phyloP scores from a whole-genome alignment of 2,329 filamentous ascomycete genomes.

The Pseudogymnoascus sp. region DNA sequence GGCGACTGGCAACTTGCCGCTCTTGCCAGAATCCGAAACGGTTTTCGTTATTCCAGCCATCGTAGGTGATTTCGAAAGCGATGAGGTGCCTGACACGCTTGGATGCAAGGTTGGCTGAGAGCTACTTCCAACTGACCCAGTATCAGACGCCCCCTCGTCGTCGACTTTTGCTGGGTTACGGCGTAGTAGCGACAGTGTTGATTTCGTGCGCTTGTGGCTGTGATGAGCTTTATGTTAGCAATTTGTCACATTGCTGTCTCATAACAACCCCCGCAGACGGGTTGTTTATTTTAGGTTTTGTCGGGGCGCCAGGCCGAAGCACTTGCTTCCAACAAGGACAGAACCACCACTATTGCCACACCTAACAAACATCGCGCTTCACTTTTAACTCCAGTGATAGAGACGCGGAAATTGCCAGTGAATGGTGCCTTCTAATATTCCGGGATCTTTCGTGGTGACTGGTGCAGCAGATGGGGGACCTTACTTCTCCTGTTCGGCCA shows the following conservation, averaged over 20 bases:
- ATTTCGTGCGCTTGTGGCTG: slow-evolving; percentile 44
- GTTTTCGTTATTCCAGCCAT: slow-evolving; percentile 22
- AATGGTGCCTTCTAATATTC: not conserved
- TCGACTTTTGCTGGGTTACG: slow-evolving; percentile 35
- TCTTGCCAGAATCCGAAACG: slow-evolving; percentile 14
- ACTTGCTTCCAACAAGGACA: slow-evolving; percentile 4
- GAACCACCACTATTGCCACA: not conserved
- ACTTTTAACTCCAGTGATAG: not conserved
- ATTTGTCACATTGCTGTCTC: not conserved
- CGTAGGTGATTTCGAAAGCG: slow-evolving; percentile 25
- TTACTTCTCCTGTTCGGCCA: not conserved
- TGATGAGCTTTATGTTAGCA: slow-evolving; percentile 8
- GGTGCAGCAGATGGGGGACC: not conserved
- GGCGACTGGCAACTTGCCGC: slow-evolving; percentile 14
- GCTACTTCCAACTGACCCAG: slow-evolving; percentile 22
- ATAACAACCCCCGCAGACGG: not conserved
- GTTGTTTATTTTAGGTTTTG: slow-evolving; percentile 1
- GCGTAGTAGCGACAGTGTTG: slow-evolving; percentile 47
- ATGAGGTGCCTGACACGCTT: slow-evolving; percentile 24
- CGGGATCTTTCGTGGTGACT: not conserved
- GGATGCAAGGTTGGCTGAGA: slow-evolving; percentile 21
- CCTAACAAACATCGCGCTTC: not conserved
- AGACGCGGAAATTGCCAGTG: not conserved
- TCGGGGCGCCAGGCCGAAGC: not conserved
- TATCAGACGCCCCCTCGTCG: slow-evolving; percentile 25